phyloP scores from a whole-genome alignment of 805 yeast species.

The Ogataea haglerorum region DNA sequence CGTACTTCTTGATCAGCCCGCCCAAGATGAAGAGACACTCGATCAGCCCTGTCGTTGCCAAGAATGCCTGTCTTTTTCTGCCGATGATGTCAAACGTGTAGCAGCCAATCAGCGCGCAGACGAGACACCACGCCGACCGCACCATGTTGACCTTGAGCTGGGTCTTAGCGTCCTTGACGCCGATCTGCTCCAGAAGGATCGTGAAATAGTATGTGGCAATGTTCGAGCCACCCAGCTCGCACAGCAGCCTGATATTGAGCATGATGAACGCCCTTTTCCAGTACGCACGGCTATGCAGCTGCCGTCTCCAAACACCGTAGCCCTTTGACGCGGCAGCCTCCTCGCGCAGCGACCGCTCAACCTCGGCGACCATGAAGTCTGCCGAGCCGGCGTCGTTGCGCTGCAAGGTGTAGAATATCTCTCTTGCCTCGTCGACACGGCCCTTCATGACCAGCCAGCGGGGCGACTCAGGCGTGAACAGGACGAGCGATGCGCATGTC shows the following conservation, averaged over 20 bases:
- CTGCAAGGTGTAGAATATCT: conserved; percentile 35
- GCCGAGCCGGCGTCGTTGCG: conserved; percentile 26
- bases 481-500: conserved; percentile 34
- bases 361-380: conserved; percentile 29
- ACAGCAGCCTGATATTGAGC: conserved; percentile 28
- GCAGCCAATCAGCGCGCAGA: conserved; percentile 21
- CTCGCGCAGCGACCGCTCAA: conserved; percentile 25
- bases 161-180: conserved; percentile 18
- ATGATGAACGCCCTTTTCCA: conserved; percentile 36
- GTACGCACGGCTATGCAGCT: conserved; percentile 34
- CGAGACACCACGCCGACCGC: conserved; percentile 17
- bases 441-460: conserved; percentile 36
- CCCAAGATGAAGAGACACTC: conserved; percentile 22
- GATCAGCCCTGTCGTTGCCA: conserved; percentile 17
- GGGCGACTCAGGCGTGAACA: conserved; percentile 41
- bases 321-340: conserved; percentile 18
- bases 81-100: conserved; percentile 18
- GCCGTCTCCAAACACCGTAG: conserved; percentile 21
- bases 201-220: conserved; percentile 44
- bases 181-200: conserved; percentile 28
- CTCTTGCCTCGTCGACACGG: conserved; percentile 34
- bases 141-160: conserved; percentile 25
- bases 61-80: conserved; percentile 17
- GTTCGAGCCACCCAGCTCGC: conserved; percentile 44
- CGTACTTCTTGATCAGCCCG: conserved; percentile 16